Evolutionary conservation across 2,329 filamentous ascomycete genomes (phyloP).

Genomic region (Fragosphaeria purpurea): DNA sequence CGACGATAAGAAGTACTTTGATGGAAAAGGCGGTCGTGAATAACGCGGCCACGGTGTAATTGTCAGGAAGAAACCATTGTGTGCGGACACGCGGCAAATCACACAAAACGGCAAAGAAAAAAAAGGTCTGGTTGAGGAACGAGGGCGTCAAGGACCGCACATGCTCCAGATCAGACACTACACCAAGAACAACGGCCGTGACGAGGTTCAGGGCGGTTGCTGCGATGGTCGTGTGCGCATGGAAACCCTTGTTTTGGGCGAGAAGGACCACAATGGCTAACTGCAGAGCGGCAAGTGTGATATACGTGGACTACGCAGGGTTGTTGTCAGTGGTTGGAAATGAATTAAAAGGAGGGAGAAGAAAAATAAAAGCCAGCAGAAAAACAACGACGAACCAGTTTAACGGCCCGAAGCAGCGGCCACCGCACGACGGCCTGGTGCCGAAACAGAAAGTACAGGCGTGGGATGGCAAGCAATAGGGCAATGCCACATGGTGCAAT

Average conservation of each 20-base stretch:
- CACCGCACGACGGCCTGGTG: conserved; percentile 2
- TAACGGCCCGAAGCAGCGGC: conserved; percentile 17
- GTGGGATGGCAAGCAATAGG: conserved; percentile 1
- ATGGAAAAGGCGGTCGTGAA: conserved; percentile 30
- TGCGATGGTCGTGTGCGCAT: conserved; percentile 9
- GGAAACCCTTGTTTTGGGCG: conserved; percentile 2
- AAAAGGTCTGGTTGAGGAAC: conserved; percentile 33
- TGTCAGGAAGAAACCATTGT: conserved; percentile 26
- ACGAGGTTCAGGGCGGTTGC: conserved; percentile 10
- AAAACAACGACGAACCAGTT: conserved; percentile 2
- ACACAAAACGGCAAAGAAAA: conserved; percentile 33
- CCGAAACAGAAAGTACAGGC: conserved; percentile 1
- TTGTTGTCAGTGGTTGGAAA: too few species aligned
- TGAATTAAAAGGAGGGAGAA: neutral
- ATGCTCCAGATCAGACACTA: conserved; percentile 38
- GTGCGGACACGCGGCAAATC: conserved; percentile 35
- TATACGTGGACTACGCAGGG: neutral
- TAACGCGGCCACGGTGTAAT: conserved; percentile 29
- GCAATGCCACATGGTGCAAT: conserved; percentile 5
- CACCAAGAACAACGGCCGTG: conserved; percentile 17
- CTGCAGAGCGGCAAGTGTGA: conserved; percentile 2
- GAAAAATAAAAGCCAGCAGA: neutral
- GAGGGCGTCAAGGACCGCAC: conserved; percentile 34
- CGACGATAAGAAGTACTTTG: conserved; percentile 31
- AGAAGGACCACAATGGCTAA: conserved; percentile 6